Evolutionary conservation across 331 rosid genomes (phyloP).

Genomic region (Pyrus hybrid): DNA sequence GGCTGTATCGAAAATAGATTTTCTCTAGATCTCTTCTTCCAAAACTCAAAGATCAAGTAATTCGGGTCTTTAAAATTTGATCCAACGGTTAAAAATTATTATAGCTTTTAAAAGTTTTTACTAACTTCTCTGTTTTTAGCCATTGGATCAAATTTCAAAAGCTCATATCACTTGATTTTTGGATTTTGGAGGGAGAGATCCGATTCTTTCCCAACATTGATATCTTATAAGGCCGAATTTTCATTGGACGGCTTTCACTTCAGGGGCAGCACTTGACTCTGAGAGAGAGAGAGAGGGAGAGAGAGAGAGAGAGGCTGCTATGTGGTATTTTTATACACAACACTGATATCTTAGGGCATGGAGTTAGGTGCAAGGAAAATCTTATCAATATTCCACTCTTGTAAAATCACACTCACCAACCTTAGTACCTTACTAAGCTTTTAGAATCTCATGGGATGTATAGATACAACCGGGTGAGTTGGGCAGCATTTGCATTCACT

Average conservation of each 20-base stretch:
- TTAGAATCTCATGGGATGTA: too few relatives aligned
- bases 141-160: too few relatives aligned
- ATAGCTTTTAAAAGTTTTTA: too few relatives aligned
- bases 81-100: too few relatives aligned
- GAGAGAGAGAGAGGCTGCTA: too few relatives aligned
- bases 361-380: too few relatives aligned
- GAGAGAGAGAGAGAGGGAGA: too few relatives aligned
- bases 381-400: not conserved
- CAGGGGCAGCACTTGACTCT: not conserved
- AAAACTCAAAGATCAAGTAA: too few relatives aligned
- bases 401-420: conserved; percentile 7
- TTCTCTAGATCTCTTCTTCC: fast-evolving
- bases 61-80: too few relatives aligned
- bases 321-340: not conserved
- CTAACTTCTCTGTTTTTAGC: too few relatives aligned
- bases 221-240: not conserved
- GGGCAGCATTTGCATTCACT: not conserved
- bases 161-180: fast-evolving
- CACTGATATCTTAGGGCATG: not conserved
- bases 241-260: conserved; percentile 8
- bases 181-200: too few relatives aligned
- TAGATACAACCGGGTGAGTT: not conserved
- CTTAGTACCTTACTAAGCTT: not conserved
- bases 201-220: not conserved
- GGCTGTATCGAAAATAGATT: not conserved